These are phyloP conservation scores for Spergularia azorica DNA, from an alignment of 179 eudicot genomes.

Conservation along the genomic window DNA sequence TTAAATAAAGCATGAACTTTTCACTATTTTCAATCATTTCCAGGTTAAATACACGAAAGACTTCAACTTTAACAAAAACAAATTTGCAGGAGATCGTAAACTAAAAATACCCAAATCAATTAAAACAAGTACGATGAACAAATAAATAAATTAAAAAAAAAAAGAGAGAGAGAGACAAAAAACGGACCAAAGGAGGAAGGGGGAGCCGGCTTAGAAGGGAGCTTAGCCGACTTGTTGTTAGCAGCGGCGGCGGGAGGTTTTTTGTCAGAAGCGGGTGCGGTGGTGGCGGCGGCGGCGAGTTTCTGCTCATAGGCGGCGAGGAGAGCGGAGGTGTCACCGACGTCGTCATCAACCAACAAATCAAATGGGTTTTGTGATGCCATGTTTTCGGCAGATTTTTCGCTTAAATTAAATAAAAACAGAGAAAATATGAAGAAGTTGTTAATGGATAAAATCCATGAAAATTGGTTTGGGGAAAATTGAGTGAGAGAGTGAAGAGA, in stretches of 20 bases:
- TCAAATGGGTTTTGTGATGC: slow-evolving; percentile 72
- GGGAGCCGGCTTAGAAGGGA: slow-evolving; percentile 70
- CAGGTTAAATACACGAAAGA: too few relatives aligned
- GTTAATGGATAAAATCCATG: slow-evolving; percentile 22
- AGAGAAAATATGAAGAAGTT: background rate
- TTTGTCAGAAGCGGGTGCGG: slow-evolving; percentile 19
- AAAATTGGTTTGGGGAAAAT: background rate
- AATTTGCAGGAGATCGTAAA: too few relatives aligned
- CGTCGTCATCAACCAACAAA: slow-evolving; percentile 69
- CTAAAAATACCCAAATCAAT: too few relatives aligned
- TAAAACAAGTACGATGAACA: too few relatives aligned
- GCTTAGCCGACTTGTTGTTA: slow-evolving; percentile 31
- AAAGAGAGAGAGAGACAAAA: background rate
- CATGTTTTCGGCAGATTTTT: slow-evolving; percentile 33
- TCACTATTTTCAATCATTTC: too few relatives aligned
- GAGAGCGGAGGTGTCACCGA: slow-evolving; percentile 51
- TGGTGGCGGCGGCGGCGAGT: slow-evolving; percentile 30
- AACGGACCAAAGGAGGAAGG: slow-evolving; percentile 70
- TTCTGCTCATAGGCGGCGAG: slow-evolving; percentile 34
- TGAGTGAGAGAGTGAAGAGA: slow-evolving; percentile 4
- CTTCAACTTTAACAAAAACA: too few relatives aligned
- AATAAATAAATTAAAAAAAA: background rate
- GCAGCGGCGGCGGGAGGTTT: slow-evolving; percentile 27
- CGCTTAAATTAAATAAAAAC: background rate
- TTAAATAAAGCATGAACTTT: too few relatives aligned